Evolutionary conservation across 768 basidiomycete species (phyloP), one percentile per base, ranked within the genome.

Genomic region (Suillus cothurnatus): DNA sequence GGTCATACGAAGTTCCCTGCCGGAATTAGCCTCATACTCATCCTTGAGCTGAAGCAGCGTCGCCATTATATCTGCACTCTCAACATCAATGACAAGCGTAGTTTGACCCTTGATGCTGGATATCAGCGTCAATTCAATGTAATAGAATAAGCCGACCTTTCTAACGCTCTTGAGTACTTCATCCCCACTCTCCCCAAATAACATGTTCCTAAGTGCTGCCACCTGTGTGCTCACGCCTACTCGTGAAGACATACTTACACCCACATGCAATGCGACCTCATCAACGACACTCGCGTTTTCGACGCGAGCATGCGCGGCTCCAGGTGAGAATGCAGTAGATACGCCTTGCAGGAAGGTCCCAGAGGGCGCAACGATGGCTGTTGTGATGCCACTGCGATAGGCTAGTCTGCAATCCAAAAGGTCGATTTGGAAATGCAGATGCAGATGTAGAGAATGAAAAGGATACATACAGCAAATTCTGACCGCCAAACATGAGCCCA

Each of bases 41-140:
- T 79, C 77, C 76, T 93, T 93, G 69, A 94, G 77, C 26, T 84
- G 80, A 55, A 94, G 74, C 39, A 94, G 76, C 2, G 85, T 83
- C 3, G 89, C 87, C 83, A 94, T 93, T 32, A 88, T 83, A 70
- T 94, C 91, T 17, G 88, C 88, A 70, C 81, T 89, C 67, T 88
- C 79, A 7, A 88, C 88, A 43, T 88, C 83, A 21, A 93, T 77
- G 6, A 93, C 87, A 49, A 94, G 75, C 1, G 90, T 88, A 43
- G 91, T 77, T 11, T 85, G 77, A 21, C 90, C 88, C 85, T 89
- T 45, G 9, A 21, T 9, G 32, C 23, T 9, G 14, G 15, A n/a
- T 3, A 7, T 59, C 28, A 32, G 23, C 8, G 19, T 19, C 15
- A 28, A 2, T 26, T 5, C 19, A 6, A 61, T 2, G 9, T 9